These are phyloP conservation scores for Rhexocercosporidium sp. DNA, from an alignment of 2,329 filamentous ascomycete genomes.

Conservation along the genomic window DNA sequence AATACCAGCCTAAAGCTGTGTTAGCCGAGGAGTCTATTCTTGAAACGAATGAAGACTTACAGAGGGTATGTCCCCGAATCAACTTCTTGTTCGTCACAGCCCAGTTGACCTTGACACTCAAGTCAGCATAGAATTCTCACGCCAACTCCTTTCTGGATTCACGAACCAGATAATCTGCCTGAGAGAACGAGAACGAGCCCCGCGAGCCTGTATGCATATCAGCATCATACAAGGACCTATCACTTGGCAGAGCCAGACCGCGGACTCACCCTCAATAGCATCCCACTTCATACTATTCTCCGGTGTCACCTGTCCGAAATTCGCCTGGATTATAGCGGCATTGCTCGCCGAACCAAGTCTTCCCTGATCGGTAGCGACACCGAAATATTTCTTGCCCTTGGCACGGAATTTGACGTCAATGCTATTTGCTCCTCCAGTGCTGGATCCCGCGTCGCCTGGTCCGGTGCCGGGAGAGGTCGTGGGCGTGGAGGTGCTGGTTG, in stretches of 20 bases:
- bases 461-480: neutral
- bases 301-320: constrained; percentile 69
- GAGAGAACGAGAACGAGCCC: constrained; percentile 56
- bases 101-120: constrained; percentile 65
- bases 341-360: constrained; percentile 55
- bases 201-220: constrained; percentile 13
- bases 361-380: constrained; percentile 60
- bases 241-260: no score
- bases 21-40: neutral
- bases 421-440: constrained; percentile 44
- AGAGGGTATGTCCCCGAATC: constrained; percentile 65
- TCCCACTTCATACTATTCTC: constrained; percentile 79
- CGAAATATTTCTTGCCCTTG: constrained; percentile 70
- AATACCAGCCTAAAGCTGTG: constrained; percentile 68
- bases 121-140: constrained; percentile 40
- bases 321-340: constrained; percentile 60
- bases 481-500: constrained; percentile 6
- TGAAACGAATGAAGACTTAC: neutral
- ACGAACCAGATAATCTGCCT: constrained; percentile 65
- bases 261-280: constrained; percentile 48
- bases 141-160: neutral
- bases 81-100: constrained; percentile 60
- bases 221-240: neutral
- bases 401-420: constrained; percentile 62
- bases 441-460: constrained; percentile 20